Evolutionary conservation across 2,329 filamentous ascomycete genomes (phyloP).

Genomic region (Penicillium thymicola): DNA sequence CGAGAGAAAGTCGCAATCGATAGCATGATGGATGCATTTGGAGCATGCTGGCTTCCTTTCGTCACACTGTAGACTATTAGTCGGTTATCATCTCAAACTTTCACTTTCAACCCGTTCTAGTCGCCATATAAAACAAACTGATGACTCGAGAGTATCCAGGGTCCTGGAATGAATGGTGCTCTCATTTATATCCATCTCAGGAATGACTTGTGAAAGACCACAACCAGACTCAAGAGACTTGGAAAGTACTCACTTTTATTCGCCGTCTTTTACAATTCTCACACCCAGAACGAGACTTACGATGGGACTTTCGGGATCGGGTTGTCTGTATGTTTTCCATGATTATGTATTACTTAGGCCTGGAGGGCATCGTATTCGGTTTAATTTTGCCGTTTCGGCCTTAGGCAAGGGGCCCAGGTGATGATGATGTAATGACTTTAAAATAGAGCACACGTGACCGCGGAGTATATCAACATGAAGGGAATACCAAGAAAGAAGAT

Average conservation of each 20-base stretch:
- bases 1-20: constrained; percentile 27
- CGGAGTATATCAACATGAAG: background rate
- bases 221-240: background rate
- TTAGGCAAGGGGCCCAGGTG: background rate
- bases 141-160: background rate
- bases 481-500: background rate
- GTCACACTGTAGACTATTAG: constrained; percentile 30
- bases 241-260: constrained; percentile 30
- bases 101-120: background rate
- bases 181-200: background rate
- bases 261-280: constrained; percentile 34
- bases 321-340: constrained; percentile 2
- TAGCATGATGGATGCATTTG: constrained; percentile 30
- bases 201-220: background rate
- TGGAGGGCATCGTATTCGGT: background rate
- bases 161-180: background rate
- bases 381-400: constrained; percentile 1
- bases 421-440: background rate
- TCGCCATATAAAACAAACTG: background rate
- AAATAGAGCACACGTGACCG: background rate
- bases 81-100: background rate
- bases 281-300: constrained; percentile 35
- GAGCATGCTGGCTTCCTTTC: constrained; percentile 32
- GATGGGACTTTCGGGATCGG: constrained; percentile 30
- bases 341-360: background rate